Evolutionary conservation across 441 rosid species (phyloP), one percentile per base, ranked within the genome.

Genomic region (Dalechampia spathulata): DNA sequence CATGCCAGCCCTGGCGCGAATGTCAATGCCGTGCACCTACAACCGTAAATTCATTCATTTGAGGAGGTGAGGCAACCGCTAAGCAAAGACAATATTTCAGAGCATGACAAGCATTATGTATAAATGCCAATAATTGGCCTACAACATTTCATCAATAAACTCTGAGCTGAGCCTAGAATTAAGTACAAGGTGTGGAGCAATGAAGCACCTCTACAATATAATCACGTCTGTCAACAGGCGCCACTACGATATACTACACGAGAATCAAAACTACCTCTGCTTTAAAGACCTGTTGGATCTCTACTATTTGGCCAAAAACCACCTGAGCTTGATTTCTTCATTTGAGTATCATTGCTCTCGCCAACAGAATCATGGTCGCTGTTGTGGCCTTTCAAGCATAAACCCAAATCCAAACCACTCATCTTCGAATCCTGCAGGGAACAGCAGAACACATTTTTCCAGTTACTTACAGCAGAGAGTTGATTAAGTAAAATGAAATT

Each of bases 351-450:
- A 49, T 66, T 54, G 62, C 48, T 52, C 66, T 44, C 73, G 34
- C 64, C 54, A 22, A 7, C 43, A 10, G 65, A 52, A 54, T 49
- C 63, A 1, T 30, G 56, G n/a, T 75, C 70, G 11, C 25, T 65
- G 32, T 50, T 70, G 57, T 58, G 77, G 45, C 74, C 87, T 61
- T 87, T 78, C 75, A 80, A 68, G 69, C 79, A 64, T 66, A 86
- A 69, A 10, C 75, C 86, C 59, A 88, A 55, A 56, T 83, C 87
- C 76, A 86, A 60, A 23, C 58, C 65, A 14, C 79, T 70, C 56
- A 60, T 55, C 63, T 67, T 71, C 7, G 80, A 65, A 46, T 79
- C 85, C 97, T 90, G 75, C 80, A 78, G 19, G 44, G 54, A n/a
- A 62, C n/a, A 30, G 53, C 1, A 53, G 42, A 39, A 15, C 14